phyloP scores from a whole-genome alignment of 768 basidiomycete genomes.

The Termitomyces sp. region DNA sequence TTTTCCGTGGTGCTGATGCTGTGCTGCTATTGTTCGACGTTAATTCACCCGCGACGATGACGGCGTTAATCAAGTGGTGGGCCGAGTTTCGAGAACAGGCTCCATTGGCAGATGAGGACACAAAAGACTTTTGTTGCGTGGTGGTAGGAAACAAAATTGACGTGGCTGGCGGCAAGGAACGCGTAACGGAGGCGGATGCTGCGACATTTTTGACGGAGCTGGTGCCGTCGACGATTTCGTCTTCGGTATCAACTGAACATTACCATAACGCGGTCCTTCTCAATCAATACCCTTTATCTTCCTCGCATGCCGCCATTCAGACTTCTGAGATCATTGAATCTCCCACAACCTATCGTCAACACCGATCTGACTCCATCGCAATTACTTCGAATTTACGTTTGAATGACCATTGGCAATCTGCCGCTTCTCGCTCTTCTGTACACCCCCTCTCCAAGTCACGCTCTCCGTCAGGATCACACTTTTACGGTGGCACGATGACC shows the following conservation, averaged over 20 bases:
- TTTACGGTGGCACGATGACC: slow-evolving; percentile 49
- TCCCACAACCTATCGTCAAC: slow-evolving; percentile 10
- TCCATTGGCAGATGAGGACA: slow-evolving; percentile 62
- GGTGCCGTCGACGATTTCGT: slow-evolving; percentile 37
- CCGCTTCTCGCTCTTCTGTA: slow-evolving; percentile 27
- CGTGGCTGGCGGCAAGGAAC: slow-evolving; percentile 29
- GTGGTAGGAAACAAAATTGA: slow-evolving; percentile 83
- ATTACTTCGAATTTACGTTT: slow-evolving; percentile 26
- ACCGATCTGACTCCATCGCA: slow-evolving; percentile 22
- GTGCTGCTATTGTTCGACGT: slow-evolving; percentile 81
- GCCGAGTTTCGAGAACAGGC: slow-evolving; percentile 65
- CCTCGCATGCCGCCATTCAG: slow-evolving; percentile 20
- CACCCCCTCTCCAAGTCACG: slow-evolving; percentile 36
- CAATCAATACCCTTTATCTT: slow-evolving; percentile 16
- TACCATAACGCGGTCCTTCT: background rate
- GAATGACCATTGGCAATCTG: slow-evolving; percentile 17
- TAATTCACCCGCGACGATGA: slow-evolving; percentile 58
- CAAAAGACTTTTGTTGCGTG: slow-evolving; percentile 64
- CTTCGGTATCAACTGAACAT: slow-evolving; percentile 13
- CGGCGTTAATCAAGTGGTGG: slow-evolving; percentile 73
- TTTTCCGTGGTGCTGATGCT: slow-evolving; percentile 85
- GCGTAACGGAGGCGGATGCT: slow-evolving; percentile 42
- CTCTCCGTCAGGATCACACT: slow-evolving; percentile 43
- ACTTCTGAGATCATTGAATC: slow-evolving; percentile 13
- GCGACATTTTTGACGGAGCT: slow-evolving; percentile 54